Percentiles rank a stretch among this genome's conserved stretches.
Conservation (phyloP, 2,329 filamentous ascomycete species). For the Seiridium cupressi region DNA sequence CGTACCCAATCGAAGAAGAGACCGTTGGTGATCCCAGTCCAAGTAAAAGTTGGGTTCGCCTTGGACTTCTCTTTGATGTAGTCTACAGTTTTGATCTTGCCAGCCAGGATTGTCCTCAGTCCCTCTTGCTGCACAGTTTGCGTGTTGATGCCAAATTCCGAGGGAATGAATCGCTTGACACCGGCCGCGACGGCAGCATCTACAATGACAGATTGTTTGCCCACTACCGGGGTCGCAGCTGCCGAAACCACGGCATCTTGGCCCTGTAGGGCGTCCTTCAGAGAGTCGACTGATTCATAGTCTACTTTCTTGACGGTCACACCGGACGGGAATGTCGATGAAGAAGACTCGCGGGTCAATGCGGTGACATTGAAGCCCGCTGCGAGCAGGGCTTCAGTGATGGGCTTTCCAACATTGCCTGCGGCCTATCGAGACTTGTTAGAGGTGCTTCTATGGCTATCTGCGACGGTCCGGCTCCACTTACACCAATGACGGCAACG, state of each 20-base stretch:
- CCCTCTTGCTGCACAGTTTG: slow-evolving; percentile 16
- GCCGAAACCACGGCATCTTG: slow-evolving; percentile 55
- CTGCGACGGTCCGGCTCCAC: neutral
- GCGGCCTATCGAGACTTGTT: slow-evolving; percentile 21
- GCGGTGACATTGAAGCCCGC: slow-evolving; percentile 46
- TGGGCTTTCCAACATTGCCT: slow-evolving; percentile 26
- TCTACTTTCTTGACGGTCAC: slow-evolving; percentile 45
- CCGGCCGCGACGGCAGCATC: slow-evolving; percentile 55
- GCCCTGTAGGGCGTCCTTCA: slow-evolving; percentile 44
- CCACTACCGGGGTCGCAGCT: slow-evolving; percentile 37
- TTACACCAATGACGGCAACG: slow-evolving; percentile 12
- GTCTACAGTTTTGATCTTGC: slow-evolving; percentile 35
- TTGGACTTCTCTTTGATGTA: slow-evolving; percentile 50
- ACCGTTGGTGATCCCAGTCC: slow-evolving; percentile 58
- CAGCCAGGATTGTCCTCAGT: slow-evolving; percentile 22
- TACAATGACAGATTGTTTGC: slow-evolving; percentile 48
- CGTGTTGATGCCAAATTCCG: slow-evolving; percentile 46
- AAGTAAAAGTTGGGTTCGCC: slow-evolving; percentile 46
- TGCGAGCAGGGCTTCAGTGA: slow-evolving; percentile 24
- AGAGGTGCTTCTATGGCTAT: neutral
- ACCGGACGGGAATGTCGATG: slow-evolving; percentile 28
- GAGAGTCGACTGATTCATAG: slow-evolving; percentile 40
- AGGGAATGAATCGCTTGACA: slow-evolving; percentile 55
- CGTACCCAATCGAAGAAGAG: slow-evolving; percentile 61
- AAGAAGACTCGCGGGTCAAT: slow-evolving; percentile 45